These are phyloP conservation scores for Colletotrichum magnum DNA, from an alignment of 2,329 filamentous ascomycete species.

Conservation along the genomic window DNA sequence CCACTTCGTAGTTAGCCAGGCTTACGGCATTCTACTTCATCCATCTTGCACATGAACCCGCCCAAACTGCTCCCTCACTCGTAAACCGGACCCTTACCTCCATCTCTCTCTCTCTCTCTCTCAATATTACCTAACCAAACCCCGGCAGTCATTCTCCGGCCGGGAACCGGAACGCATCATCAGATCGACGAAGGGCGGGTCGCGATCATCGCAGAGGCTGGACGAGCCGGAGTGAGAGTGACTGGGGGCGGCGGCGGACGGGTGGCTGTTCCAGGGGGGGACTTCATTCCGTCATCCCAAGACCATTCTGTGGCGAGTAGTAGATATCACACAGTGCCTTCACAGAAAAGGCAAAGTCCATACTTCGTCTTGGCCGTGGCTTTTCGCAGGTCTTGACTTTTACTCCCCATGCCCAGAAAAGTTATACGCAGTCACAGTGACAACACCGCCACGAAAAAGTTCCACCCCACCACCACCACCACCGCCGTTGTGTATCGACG, in stretches of 20 bases:
- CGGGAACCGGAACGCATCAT: conserved; percentile 6
- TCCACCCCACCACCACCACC: neutral
- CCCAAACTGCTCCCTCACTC: neutral
- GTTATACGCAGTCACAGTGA: neutral
- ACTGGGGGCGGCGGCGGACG: no score
- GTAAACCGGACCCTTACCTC: conserved; percentile 8
- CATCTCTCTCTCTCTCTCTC: conserved; percentile 13
- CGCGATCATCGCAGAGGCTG: conserved; percentile 29
- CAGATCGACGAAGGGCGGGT: conserved; percentile 23
- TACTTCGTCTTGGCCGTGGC: neutral
- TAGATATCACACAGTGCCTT: no score
- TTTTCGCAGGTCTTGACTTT: neutral
- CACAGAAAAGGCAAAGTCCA: no score
- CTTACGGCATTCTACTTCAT: neutral
- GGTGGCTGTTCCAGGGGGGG: no score
- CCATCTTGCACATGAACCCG: no score
- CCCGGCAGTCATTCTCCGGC: conserved; percentile 5
- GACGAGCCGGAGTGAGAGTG: no score
- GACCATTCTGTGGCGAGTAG: no score
- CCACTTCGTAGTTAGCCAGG: no score
- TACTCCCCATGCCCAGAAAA: neutral
- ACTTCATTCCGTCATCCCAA: no score
- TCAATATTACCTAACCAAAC: conserved; percentile 17
- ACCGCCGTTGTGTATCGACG: neutral
- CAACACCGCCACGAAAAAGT: neutral